These are phyloP conservation scores for Cyanodermella asteris DNA, from an alignment of 2,329 filamentous ascomycete species.

Conservation along the genomic window DNA sequence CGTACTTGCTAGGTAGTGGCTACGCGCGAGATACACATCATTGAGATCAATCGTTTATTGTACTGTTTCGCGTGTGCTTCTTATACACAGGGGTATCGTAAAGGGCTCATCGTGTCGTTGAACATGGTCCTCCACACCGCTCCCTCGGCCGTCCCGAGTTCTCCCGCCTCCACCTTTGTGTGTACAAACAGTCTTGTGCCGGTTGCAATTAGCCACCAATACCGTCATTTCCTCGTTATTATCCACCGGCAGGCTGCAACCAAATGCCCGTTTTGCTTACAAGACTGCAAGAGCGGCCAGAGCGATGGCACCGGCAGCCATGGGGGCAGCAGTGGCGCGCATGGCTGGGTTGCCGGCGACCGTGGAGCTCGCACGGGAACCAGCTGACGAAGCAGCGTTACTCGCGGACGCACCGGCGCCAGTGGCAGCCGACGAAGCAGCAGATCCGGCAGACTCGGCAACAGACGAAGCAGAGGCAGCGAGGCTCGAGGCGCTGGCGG, in stretches of 20 bases:
- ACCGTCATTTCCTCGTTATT: neutral
- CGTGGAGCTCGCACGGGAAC: neutral
- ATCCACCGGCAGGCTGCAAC: neutral
- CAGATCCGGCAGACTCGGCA: too few relatives aligned
- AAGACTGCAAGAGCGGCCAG: neutral
- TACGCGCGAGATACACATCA: too few relatives aligned
- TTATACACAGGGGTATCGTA: too few relatives aligned
- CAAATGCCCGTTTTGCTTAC: neutral
- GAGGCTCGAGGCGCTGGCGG: too few relatives aligned
- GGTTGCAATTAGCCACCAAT: conserved; percentile 2
- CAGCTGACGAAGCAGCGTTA: neutral
- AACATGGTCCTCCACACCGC: conserved; percentile 1
- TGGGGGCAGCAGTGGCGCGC: neutral
- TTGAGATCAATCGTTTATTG: too few relatives aligned
- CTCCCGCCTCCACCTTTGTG: neutral
- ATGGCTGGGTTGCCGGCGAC: neutral
- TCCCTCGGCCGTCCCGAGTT: neutral
- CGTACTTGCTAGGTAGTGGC: too few relatives aligned
- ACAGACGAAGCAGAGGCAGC: too few relatives aligned
- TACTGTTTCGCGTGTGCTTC: too few relatives aligned
- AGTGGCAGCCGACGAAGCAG: conserved; percentile 1
- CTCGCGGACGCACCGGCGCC: neutral
- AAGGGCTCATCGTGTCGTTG: too few relatives aligned
- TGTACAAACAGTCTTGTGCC: neutral
- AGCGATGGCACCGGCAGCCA: neutral